Conservation (phyloP, 108 stramenopile genomes). For the Nannochloropsis oceanica region DNA sequence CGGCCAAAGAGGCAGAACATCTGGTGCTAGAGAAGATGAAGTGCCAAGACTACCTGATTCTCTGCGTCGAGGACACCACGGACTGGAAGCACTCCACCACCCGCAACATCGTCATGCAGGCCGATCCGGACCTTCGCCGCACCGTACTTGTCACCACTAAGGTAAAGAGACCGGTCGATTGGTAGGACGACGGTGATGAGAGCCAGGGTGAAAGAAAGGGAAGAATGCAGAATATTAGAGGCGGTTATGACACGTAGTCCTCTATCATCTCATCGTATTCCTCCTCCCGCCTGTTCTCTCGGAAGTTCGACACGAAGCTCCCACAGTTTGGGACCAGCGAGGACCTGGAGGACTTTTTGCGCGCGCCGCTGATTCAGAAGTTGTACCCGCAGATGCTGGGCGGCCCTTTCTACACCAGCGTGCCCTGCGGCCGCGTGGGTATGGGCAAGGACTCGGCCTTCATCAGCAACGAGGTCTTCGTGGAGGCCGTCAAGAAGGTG, state of each 20-base stretch:
- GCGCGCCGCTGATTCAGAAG: conserved; percentile 50
- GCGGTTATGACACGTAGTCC: neutral
- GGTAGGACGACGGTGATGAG: neutral
- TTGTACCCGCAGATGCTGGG: conserved; percentile 67
- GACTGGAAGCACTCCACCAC: conserved; percentile 84
- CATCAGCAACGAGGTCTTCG: conserved; percentile 56
- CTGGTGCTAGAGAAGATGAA: conserved; percentile 65
- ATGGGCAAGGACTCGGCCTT: conserved; percentile 40
- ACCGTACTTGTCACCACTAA: conserved; percentile 86
- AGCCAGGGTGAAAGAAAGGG: too few species aligned
- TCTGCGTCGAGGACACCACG: conserved; percentile 82
- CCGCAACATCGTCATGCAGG: conserved; percentile 48
- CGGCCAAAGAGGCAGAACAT: conserved; percentile 66
- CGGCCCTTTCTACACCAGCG: conserved; percentile 77
- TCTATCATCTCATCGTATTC: neutral
- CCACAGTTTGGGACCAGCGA: conserved; percentile 65
- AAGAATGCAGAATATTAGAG: neutral
- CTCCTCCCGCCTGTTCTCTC: neutral
- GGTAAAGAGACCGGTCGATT: neutral
- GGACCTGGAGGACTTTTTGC: conserved; percentile 63
- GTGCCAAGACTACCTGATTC: conserved; percentile 71
- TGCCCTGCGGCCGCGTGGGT: conserved; percentile 71
- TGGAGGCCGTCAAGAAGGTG: conserved; percentile 3
- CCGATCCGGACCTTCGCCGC: conserved; percentile 66
- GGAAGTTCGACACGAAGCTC: conserved; percentile 67